Percentiles rank a stretch among this genome's conserved stretches.
These are phyloP conservation scores for Saccharomyces mikatae DNA, from an alignment of 805 yeast genomes.

Conservation along the genomic window DNA sequence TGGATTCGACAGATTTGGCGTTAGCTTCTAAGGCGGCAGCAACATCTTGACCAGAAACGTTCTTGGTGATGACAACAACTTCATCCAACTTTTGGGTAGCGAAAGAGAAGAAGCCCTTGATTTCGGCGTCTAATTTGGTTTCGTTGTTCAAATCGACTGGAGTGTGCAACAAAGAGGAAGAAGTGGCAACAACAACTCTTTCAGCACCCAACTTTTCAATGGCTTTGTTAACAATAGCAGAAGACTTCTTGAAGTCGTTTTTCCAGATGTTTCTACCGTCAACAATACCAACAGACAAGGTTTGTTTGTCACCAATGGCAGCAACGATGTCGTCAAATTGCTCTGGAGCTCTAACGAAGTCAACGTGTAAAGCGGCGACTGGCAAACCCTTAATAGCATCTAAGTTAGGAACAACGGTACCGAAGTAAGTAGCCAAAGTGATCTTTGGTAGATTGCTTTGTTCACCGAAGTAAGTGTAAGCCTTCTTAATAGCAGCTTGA, in stretches of 20 bases:
- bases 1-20: conserved; percentile 75
- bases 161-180: conserved; percentile 95
- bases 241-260: conserved; percentile 84
- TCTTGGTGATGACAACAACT: conserved; percentile 86
- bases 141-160: conserved; percentile 94
- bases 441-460: conserved; percentile 69
- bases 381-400: conserved; percentile 82
- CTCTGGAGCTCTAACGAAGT: conserved; percentile 91
- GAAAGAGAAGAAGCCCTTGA: conserved; percentile 97
- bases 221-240: conserved; percentile 74
- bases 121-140: conserved; percentile 79
- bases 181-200: conserved; percentile 84
- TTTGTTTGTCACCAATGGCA: conserved; percentile 61
- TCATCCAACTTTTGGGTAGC: conserved; percentile 94
- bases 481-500: conserved; percentile 80
- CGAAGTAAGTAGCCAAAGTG: conserved; percentile 86
- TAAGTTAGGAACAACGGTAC: conserved; percentile 96
- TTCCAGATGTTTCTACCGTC: conserved; percentile 99
- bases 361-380: conserved; percentile 93
- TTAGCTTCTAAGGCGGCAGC: conserved; percentile 72
- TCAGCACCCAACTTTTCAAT: conserved; percentile 77
- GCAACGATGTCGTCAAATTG: conserved; percentile 79
- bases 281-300: conserved; percentile 91
- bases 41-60: conserved; percentile 76
- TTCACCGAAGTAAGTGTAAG: conserved; percentile 69